Evolutionary conservation across 2,329 filamentous ascomycete genomes (phyloP).

Genomic region (Aureobasidium mangrovei): DNA sequence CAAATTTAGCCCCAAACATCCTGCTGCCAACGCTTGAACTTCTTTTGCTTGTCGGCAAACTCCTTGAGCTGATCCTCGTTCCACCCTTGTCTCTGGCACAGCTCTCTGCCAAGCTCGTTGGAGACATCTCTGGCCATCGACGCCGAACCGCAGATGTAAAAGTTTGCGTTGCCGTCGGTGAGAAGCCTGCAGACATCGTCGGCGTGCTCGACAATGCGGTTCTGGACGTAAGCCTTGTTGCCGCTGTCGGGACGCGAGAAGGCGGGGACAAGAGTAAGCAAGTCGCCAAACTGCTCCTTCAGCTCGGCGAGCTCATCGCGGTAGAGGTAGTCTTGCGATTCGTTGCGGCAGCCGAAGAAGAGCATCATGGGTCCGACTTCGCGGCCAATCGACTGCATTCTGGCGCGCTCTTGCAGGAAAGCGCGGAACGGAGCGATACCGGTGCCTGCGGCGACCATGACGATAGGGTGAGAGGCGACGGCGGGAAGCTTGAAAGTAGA

Average conservation of each 20-base stretch:
- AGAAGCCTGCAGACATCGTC: conserved; percentile 26
- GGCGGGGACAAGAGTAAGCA: conserved; percentile 25
- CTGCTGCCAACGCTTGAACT: conserved; percentile 20
- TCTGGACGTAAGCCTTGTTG: conserved; percentile 31
- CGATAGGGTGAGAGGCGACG: conserved; percentile 36
- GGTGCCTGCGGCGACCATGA: conserved; percentile 46
- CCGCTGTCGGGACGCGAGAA: conserved; percentile 24
- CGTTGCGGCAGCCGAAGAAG: conserved; percentile 35
- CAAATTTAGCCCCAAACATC: conserved; percentile 21
- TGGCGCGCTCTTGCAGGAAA: conserved; percentile 35
- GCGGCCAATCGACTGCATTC: conserved; percentile 28
- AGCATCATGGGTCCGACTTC: conserved; percentile 32
- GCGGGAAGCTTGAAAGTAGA: conserved; percentile 41
- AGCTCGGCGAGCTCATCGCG: conserved; percentile 24
- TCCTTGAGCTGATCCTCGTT: conserved; percentile 16
- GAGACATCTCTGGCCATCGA: conserved; percentile 38
- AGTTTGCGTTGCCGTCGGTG: conserved; percentile 26
- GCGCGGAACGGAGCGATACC: conserved; percentile 42
- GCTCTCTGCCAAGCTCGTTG: conserved; percentile 23
- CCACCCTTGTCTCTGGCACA: conserved; percentile 15
- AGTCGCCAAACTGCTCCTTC: conserved; percentile 18
- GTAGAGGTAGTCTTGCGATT: conserved; percentile 32
- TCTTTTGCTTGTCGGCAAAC: conserved; percentile 21
- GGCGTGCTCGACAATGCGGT: conserved; percentile 28
- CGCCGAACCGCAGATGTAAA: conserved; percentile 37